Evolutionary conservation across 495 filamentous ascomycete species (phyloP).

Genomic region (Penicillium canescens): DNA sequence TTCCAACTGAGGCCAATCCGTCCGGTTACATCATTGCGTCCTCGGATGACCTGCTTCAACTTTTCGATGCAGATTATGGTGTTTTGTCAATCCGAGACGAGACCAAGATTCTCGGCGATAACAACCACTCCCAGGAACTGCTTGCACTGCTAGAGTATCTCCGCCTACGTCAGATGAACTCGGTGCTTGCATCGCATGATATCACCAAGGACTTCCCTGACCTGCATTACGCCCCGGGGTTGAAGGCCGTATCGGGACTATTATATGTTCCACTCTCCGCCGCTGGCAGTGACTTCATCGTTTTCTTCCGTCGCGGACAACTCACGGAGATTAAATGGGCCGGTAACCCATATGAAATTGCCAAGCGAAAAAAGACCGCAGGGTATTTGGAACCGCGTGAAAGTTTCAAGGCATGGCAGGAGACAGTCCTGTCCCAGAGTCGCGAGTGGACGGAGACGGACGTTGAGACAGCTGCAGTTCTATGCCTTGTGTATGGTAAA

Average conservation of each 20-base stretch:
- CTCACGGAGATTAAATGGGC: constrained; percentile 85
- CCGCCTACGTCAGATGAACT: constrained; percentile 71
- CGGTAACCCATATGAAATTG: constrained; percentile 84
- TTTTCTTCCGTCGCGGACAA: constrained; percentile 84
- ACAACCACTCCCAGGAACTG: constrained; percentile 78
- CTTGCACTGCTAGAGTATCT: constrained; percentile 86
- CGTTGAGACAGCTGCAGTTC: constrained; percentile 82
- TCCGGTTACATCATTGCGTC: constrained; percentile 92
- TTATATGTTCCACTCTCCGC: constrained; percentile 81
- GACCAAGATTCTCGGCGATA: constrained; percentile 79
- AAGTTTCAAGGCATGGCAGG: constrained; percentile 38
- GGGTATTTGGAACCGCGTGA: constrained; percentile 35
- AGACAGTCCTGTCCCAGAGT: constrained; percentile 37
- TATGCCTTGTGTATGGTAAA: constrained; percentile 89
- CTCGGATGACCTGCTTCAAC: constrained; percentile 79
- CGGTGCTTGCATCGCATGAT: constrained; percentile 78
- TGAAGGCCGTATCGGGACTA: constrained; percentile 75
- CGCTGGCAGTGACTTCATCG: constrained; percentile 82
- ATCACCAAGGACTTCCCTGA: constrained; percentile 81
- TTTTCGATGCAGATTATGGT: constrained; percentile 89
- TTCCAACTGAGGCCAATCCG: constrained; percentile 79
- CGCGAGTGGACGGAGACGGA: constrained; percentile 53
- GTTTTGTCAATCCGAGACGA: constrained; percentile 83
- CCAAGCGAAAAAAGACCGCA: constrained; percentile 40
- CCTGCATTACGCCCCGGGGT: constrained; percentile 76